phyloP scores from a whole-genome alignment of 2,329 filamentous ascomycete species.

The Chrysoporthe austroafricana region DNA sequence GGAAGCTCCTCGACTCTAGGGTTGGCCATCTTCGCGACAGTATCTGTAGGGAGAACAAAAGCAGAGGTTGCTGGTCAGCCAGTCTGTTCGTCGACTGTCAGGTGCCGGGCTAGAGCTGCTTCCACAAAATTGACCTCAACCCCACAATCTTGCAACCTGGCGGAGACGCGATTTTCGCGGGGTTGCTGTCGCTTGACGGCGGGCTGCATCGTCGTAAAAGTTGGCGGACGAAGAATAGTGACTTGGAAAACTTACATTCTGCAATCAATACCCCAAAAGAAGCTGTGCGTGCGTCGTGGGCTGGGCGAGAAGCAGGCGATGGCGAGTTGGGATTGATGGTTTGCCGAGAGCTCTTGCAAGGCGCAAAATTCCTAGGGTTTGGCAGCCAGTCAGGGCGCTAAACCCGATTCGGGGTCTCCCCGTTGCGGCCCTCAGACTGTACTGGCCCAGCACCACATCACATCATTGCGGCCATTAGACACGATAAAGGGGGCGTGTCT shows the following conservation, averaged over 20 bases:
- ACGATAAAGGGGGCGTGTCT: too few species aligned
- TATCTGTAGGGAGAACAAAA: conserved; percentile 26
- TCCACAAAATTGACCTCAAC: conserved; percentile 28
- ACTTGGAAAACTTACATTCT: conserved; percentile 22
- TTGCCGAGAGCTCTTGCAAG: conserved; percentile 25
- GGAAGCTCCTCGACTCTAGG: conserved; percentile 96
- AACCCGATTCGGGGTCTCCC: conserved; percentile 46
- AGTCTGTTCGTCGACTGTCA: conserved; percentile 3
- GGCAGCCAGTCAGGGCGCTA: conserved; percentile 43
- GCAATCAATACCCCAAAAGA: conserved; percentile 17
- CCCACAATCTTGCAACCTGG: conserved; percentile 26
- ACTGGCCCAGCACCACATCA: background rate
- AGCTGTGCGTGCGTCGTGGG: conserved; percentile 16
- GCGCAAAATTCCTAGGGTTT: conserved; percentile 44
- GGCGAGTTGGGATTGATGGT: conserved; percentile 15
- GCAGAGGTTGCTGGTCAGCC: conserved; percentile 36
- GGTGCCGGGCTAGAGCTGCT: conserved; percentile 16
- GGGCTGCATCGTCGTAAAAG: conserved; percentile 8
- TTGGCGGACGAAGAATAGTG: background rate
- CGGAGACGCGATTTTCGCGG: conserved; percentile 13
- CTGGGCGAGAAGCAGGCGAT: conserved; percentile 23
- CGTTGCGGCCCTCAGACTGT: background rate
- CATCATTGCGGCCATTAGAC: background rate
- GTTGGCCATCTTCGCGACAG: conserved; percentile 78
- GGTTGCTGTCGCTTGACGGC: background rate